Base-by-base conservation (phyloP, 2,329 filamentous ascomycete genomes). In the Cladosporium sp. region DNA sequence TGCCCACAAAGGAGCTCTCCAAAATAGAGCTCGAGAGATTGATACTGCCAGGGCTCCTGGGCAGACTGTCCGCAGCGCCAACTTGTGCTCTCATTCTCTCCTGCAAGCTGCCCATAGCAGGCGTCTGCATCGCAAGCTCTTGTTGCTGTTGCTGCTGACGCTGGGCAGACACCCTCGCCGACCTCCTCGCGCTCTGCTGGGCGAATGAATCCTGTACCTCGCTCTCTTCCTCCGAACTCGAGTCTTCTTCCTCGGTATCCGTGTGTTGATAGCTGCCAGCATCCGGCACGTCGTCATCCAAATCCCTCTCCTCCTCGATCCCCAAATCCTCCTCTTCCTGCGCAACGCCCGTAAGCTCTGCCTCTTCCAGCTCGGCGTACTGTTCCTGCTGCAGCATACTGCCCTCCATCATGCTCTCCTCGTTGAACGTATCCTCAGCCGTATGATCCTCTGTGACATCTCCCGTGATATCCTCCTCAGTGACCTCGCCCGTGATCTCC, bases 241-340 rank as follows among this genome's bases (percentile, higher is more conserved):
- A 58, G 52, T 75, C 73, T 47, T 76, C 73, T 1, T 73, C 57
- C 54, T 78, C 75, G 9, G 76, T 78, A 56, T 79, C 76, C 3
- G 76, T 79, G 56, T 79, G 76, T 58, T 79, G 71, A 56, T 79
- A 79, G 56, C 70, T 74, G 18, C 76, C 76, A 4, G 74, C 75
- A 56, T 78, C 76, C 0, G 75, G 76, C 18, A 79, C 68, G 53
- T 74, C 74, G 47, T 77, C 75, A 56, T 79, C 75, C 34, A 73
- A 55, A 59, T 72, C 64, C 12, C 61, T 54, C 34, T 63, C 61
- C 12, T 52, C 39, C 12, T 50, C 50, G 27, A 69, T 61, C 19
- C 63, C 68, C 7, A 76, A 57, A 47, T 75, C 73, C 37, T 73
- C 68, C 54, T 74, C 72, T 47, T 77, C 74, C 51, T 72, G 68